Evolutionary conservation across 805 yeast species (phyloP).

Genomic region (Suhomyces tanzawaensis): DNA sequence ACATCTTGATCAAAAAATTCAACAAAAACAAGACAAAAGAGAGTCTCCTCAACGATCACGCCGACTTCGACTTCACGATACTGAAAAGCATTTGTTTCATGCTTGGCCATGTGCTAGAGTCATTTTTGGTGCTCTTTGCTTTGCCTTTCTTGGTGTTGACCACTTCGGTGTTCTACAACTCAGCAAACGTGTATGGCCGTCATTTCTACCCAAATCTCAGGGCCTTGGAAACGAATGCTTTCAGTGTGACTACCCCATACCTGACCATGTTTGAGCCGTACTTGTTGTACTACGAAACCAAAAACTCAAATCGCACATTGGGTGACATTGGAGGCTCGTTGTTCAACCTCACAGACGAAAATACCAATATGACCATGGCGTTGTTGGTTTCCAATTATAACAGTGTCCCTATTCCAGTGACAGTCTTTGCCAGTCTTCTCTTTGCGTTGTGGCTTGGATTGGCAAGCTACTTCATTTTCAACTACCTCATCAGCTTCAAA

Average conservation of each 20-base stretch:
- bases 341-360: too few relatives aligned
- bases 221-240: conserved; percentile 21
- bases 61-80: conserved; percentile 9
- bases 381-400: background rate
- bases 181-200: conserved; percentile 15
- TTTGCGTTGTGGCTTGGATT: conserved; percentile 23
- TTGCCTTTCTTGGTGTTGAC: conserved; percentile 46
- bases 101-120: conserved; percentile 32
- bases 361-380: background rate
- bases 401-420: conserved; percentile 7
- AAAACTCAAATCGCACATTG: background rate
- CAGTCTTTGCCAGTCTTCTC: conserved; percentile 32
- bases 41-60: conserved; percentile 7
- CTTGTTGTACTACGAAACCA: background rate
- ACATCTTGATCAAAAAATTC: conserved; percentile 4
- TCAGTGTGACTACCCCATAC: conserved; percentile 24
- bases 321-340: background rate
- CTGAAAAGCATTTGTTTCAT: conserved; percentile 22
- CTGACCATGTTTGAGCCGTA: conserved; percentile 18
- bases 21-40: conserved; percentile 3
- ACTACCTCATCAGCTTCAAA: conserved; percentile 24
- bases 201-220: conserved; percentile 12
- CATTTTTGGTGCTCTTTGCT: conserved; percentile 35
- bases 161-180: conserved; percentile 26
- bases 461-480: conserved; percentile 21